Conservation (phyloP, 2,329 filamentous ascomycete genomes). For the Lanzia echinophila region DNA sequence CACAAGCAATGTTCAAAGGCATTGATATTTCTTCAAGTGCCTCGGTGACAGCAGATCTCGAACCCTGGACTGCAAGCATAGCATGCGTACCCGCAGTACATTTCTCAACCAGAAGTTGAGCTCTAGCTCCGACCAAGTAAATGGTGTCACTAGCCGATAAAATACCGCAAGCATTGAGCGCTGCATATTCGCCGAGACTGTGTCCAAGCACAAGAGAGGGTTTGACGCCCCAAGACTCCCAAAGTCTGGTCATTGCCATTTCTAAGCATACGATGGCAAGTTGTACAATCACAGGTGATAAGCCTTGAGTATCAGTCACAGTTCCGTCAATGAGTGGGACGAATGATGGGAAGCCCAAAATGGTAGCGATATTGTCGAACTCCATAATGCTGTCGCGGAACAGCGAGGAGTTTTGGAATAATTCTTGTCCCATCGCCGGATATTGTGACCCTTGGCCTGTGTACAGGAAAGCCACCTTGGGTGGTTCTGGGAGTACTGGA, state of each 20-base stretch:
- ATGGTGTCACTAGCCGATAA: constrained; percentile 64
- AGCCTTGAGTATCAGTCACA: not conserved
- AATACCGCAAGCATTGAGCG: constrained; percentile 62
- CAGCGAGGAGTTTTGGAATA: constrained; percentile 4
- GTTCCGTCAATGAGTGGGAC: constrained; percentile 4
- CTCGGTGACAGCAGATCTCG: constrained; percentile 29
- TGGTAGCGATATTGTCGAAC: constrained; percentile 8
- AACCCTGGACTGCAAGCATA: constrained; percentile 54
- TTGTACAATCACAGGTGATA: constrained; percentile 8
- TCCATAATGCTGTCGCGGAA: constrained; percentile 8
- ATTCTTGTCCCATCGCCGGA: constrained; percentile 8
- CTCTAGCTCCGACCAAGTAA: constrained; percentile 61
- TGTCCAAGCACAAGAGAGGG: constrained; percentile 42
- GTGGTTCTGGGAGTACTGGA: constrained; percentile 14
- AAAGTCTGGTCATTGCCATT: constrained; percentile 8
- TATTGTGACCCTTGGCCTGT: constrained; percentile 13
- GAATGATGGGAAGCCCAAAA: constrained; percentile 9
- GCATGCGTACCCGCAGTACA: constrained; percentile 62
- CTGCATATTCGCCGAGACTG: constrained; percentile 45
- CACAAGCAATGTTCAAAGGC: constrained; percentile 8
- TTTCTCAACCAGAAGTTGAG: constrained; percentile 54
- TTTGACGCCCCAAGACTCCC: constrained; percentile 9
- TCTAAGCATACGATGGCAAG: constrained; percentile 8
- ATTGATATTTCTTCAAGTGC: constrained; percentile 15
- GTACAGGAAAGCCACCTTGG: constrained; percentile 26